These are phyloP conservation scores for Ganoderma resinaceum DNA, from an alignment of 1,284 basidiomycete genomes.

Conservation along the genomic window DNA sequence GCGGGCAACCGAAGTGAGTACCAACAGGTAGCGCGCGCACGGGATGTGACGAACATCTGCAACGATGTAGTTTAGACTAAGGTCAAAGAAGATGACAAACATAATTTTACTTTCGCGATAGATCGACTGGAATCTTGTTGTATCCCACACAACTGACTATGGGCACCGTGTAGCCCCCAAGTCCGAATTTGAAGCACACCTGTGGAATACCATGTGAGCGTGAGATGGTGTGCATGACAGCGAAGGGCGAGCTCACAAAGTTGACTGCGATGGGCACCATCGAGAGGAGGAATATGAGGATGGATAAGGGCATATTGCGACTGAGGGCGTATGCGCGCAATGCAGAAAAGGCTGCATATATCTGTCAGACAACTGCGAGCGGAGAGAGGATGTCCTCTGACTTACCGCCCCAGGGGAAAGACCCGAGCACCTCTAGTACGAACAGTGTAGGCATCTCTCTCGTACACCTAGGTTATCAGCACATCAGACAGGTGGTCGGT, in stretches of 20 bases:
- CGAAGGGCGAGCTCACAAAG: background rate
- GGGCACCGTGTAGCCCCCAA: background rate
- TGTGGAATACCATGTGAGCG: background rate
- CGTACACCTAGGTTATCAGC: background rate
- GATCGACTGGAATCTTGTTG: background rate
- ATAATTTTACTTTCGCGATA: background rate
- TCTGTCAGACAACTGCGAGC: background rate
- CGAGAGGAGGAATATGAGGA: background rate
- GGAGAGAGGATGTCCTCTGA: background rate
- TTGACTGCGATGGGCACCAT: background rate
- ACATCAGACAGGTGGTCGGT: background rate
- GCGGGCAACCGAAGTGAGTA: background rate
- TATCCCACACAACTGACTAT: background rate
- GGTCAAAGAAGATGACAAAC: background rate
- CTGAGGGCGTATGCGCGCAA: conserved; percentile 3
- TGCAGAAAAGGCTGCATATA: background rate
- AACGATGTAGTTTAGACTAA: background rate
- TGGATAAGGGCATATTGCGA: background rate
- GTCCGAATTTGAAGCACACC: background rate
- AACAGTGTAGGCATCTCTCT: background rate
- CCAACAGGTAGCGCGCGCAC: background rate
- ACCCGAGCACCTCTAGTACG: background rate
- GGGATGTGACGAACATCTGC: background rate
- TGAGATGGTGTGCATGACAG: background rate
- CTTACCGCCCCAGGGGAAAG: background rate